Evolutionary conservation across 2,329 filamentous ascomycete species (phyloP).

Genomic region (Fusarium sp.): DNA sequence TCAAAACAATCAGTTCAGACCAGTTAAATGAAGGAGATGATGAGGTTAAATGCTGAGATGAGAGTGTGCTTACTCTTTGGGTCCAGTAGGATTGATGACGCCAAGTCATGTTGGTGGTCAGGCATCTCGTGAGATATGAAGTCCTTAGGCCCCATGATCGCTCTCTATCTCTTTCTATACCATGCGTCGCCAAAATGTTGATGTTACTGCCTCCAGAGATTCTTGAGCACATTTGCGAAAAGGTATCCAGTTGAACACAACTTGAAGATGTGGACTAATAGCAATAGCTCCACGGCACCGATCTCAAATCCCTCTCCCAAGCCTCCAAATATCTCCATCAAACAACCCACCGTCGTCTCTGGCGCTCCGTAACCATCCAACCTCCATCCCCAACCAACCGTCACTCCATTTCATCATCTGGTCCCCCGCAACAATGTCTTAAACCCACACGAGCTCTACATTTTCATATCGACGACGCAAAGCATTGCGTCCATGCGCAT

Average conservation of each 20-base stretch:
- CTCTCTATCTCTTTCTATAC: fast-evolving
- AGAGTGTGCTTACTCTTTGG: conserved; percentile 8
- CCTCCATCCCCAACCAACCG: background rate
- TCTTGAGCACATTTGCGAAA: background rate
- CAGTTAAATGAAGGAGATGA: background rate
- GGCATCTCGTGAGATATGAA: background rate
- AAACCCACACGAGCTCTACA: background rate
- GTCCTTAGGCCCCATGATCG: too few relatives aligned
- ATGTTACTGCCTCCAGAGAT: background rate
- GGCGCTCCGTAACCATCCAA: background rate
- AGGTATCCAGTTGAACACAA: background rate
- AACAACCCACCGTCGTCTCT: background rate
- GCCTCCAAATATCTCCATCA: conserved; percentile 1
- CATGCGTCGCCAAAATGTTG: background rate
- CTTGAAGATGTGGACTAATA: background rate
- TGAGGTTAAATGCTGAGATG: background rate
- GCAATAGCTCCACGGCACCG: background rate
- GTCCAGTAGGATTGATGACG: background rate
- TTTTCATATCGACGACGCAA: background rate
- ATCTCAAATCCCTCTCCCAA: background rate
- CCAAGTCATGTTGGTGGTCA: background rate
- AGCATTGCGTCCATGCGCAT: background rate
- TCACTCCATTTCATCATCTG: background rate
- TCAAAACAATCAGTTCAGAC: background rate
- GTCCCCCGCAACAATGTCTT: background rate